These are phyloP conservation scores for Davidsoniella neocaledoniae DNA, from an alignment of 2,329 filamentous ascomycete genomes.

Conservation along the genomic window DNA sequence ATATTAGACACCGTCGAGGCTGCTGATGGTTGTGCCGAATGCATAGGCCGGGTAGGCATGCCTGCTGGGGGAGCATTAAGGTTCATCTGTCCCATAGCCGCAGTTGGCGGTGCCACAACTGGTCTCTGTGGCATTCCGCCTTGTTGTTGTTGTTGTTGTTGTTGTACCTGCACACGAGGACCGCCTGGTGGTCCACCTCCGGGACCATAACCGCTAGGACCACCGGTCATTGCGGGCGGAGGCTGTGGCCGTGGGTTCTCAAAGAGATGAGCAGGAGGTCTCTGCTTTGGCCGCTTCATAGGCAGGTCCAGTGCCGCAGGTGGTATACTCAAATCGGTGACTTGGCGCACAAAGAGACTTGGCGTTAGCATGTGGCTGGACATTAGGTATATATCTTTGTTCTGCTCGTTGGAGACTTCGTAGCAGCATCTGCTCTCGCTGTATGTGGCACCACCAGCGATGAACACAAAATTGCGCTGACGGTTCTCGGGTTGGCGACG, in stretches of 20 bases:
- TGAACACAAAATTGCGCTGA: constrained; percentile 82
- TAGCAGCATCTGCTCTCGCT: constrained; percentile 83
- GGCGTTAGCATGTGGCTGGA: constrained; percentile 91
- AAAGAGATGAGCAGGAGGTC: constrained; percentile 72
- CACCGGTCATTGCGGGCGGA: constrained; percentile 2
- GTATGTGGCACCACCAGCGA: constrained; percentile 90
- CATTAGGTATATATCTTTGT: constrained; percentile 70
- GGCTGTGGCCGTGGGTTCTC: constrained; percentile 32
- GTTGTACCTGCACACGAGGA: not conserved
- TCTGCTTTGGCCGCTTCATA: constrained; percentile 60
- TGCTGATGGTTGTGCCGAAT: constrained; percentile 9
- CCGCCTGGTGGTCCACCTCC: not conserved
- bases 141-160: not conserved
- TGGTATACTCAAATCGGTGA: constrained; percentile 62
- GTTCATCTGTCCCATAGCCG: constrained; percentile 10
- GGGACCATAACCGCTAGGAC: not conserved
- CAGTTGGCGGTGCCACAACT: constrained; percentile 4
- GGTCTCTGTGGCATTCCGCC: constrained; percentile 5
- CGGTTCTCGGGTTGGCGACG: constrained; percentile 58
- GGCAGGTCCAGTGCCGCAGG: constrained; percentile 66
- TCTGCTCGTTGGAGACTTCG: constrained; percentile 55
- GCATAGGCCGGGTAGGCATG: constrained; percentile 7
- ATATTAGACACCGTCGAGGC: constrained; percentile 10
- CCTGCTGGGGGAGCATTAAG: constrained; percentile 1
- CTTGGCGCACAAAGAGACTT: constrained; percentile 62